These are phyloP conservation scores for Diplocarpon mali DNA, from an alignment of 2,329 filamentous ascomycete genomes.

Conservation along the genomic window DNA sequence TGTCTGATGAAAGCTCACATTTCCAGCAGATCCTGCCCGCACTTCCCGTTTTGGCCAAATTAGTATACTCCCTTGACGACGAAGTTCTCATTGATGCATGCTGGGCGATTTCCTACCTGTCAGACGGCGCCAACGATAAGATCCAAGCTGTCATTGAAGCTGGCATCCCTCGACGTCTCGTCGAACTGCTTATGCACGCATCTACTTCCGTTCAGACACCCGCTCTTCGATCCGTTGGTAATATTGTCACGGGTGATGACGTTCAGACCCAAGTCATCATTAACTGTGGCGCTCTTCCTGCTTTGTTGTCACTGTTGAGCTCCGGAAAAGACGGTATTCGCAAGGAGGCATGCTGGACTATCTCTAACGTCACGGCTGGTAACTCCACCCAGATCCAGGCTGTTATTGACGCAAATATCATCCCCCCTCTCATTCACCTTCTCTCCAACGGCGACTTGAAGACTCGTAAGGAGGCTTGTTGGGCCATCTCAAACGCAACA, in stretches of 20 bases:
- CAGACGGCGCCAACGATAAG: conserved; percentile 96
- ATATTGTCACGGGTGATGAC: conserved; percentile 97
- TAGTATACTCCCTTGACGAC: conserved; percentile 96
- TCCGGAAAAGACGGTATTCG: conserved; percentile 98
- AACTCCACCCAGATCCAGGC: conserved; percentile 97
- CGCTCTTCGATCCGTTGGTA: conserved; percentile 90
- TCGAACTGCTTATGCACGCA: conserved; percentile 95
- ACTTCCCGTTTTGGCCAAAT: conserved; percentile 87
- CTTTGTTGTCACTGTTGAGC: conserved; percentile 84
- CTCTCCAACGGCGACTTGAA: conserved; percentile 96
- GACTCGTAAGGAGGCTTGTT: conserved; percentile 98
- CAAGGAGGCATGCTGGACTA: conserved; percentile 99
- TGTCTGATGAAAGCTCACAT: conserved; percentile 22
- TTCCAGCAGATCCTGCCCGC: conserved; percentile 72
- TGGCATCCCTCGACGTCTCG: conserved; percentile 88
- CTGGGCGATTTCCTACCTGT: conserved; percentile 98
- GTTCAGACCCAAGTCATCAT: conserved; percentile 99
- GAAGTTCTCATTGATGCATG: conserved; percentile 98
- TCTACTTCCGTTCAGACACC: conserved; percentile 98
- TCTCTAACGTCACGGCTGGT: conserved; percentile 96
- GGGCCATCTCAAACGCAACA: conserved; percentile 98
- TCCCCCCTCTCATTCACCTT: conserved; percentile 90
- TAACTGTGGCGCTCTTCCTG: conserved; percentile 89
- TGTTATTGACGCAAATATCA: conserved; percentile 93
- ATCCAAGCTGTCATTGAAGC: conserved; percentile 99